phyloP scores from a whole-genome alignment of 2,329 filamentous ascomycete genomes.

The Neoscytalidium dimidiatum region DNA sequence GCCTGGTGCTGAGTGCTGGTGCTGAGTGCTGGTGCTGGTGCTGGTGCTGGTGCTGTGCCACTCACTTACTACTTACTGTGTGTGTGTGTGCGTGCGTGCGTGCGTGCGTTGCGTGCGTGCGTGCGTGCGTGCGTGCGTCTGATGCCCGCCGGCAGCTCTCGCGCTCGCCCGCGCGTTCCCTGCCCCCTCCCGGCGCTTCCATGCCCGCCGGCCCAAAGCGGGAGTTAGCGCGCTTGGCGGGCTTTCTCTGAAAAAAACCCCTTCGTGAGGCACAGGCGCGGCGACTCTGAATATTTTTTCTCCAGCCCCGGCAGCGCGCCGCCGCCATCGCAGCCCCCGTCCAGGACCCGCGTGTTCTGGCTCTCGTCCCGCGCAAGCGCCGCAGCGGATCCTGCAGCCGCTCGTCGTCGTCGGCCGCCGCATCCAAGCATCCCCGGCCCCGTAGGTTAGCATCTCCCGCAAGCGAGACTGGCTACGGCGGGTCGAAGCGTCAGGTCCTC shows the following conservation, averaged over 20 bases:
- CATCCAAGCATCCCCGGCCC: background rate
- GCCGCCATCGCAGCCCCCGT: background rate
- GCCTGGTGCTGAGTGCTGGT: background rate
- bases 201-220: conserved; percentile 1
- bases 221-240: conserved; percentile 1
- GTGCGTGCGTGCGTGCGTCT: background rate
- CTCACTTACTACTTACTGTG: too few relatives aligned
- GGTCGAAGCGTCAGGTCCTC: background rate
- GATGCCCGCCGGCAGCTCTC: background rate
- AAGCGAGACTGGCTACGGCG: background rate
- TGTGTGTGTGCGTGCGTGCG: background rate
- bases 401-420: background rate
- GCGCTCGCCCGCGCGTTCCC: background rate
- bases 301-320: conserved; percentile 2
- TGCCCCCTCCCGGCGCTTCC: background rate
- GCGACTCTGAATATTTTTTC: conserved; percentile 6
- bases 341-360: background rate
- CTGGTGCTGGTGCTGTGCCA: too few relatives aligned
- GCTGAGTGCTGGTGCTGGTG: background rate
- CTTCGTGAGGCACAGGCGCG: conserved; percentile 13
- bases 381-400: conserved; percentile 6
- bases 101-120: background rate
- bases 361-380: conserved; percentile 4
- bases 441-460: background rate
- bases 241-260: background rate